Evolutionary conservation across 495 filamentous ascomycete genomes (phyloP), one percentile per base, ranked within the genome.

Genomic region (Aspergillus ellipticus): DNA sequence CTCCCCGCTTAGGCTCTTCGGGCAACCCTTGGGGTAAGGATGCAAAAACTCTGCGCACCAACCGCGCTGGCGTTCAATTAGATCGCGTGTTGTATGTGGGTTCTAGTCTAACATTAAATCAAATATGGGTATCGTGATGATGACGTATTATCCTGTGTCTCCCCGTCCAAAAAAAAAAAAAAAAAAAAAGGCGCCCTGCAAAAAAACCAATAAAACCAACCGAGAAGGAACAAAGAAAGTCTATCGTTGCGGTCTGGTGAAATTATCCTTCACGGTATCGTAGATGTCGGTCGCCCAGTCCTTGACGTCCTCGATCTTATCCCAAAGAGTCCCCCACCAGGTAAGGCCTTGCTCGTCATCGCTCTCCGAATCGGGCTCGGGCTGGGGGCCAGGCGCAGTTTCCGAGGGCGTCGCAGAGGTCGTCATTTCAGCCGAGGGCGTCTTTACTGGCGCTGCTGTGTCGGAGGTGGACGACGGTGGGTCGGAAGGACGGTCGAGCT

Each of bases 401-500:
- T 62, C 55, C 0, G 66, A 24, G 0, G 62, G 45, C 11, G 57
- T 45, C 5, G 37, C 49, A 11, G 52, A 31, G 1, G 57, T 33
- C 11, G 54, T 20, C 19, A 33, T 26, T 49, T 21, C 22, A 45
- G 24, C 11, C 7, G 15, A 15, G 17, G 39, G 37, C 37, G 20
- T 24, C 22, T 51, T 41, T 10, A 35, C 49, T 11, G 55, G 49
- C 13, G 49, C 20, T 5, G 28, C 29, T 17, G 9, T 21, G 29
- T 46, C 6, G 39, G 54, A 17, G 17, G 51, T 53, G 45, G 46
- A 56, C 26, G 57, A 47, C 11, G 70, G 70, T 24, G 70, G 74
- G 59, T 81, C 77, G n/a, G 67, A 52, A 13, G 73, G 71, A 19
- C 53, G 63, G 11, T 73, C 74, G 6, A 75, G 56, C n/a, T 53